Percentiles rank a stretch among this genome's conserved stretches.
Evolutionary conservation across 2,329 filamentous ascomycete species (phyloP).

Genomic region (Aureobasidium sp.): DNA sequence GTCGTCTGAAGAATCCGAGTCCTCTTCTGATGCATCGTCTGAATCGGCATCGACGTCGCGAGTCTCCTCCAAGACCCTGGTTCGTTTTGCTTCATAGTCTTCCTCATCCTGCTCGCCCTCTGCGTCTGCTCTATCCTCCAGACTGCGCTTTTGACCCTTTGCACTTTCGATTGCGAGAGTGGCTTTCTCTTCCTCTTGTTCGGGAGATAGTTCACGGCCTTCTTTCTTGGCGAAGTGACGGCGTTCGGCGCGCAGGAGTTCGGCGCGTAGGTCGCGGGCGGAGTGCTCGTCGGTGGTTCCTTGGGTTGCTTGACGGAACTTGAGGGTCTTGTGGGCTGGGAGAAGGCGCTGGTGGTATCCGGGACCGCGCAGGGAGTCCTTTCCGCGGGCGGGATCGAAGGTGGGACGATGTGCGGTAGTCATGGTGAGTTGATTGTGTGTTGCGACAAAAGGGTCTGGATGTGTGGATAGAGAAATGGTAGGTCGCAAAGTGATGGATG

Average conservation of each 20-base stretch:
- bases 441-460: not conserved
- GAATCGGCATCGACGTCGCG: conserved; percentile 79
- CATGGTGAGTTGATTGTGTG: conserved; percentile 28
- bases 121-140: conserved; percentile 44
- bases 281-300: conserved; percentile 67
- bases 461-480: not conserved
- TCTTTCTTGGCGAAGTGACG: conserved; percentile 80
- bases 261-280: conserved; percentile 74
- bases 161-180: conserved; percentile 40
- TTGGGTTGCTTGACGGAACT: conserved; percentile 82
- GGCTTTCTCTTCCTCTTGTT: conserved; percentile 16
- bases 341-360: conserved; percentile 95
- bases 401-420: conserved; percentile 69
- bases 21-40: conserved; percentile 34
- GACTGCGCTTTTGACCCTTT: conserved; percentile 50
- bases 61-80: conserved; percentile 82
- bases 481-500: not conserved
- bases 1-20: conserved; percentile 51
- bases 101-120: conserved; percentile 40
- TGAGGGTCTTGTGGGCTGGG: conserved; percentile 87
- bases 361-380: conserved; percentile 86
- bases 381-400: conserved; percentile 91
- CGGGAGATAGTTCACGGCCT: conserved; percentile 43
- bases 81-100: conserved; percentile 71
- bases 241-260: conserved; percentile 82